A percentile compares a stretch with the other conserved stretches of the same genome.
Conservation (phyloP, 2,329 filamentous ascomycete genomes). For the Scedosporium boydii region DNA sequence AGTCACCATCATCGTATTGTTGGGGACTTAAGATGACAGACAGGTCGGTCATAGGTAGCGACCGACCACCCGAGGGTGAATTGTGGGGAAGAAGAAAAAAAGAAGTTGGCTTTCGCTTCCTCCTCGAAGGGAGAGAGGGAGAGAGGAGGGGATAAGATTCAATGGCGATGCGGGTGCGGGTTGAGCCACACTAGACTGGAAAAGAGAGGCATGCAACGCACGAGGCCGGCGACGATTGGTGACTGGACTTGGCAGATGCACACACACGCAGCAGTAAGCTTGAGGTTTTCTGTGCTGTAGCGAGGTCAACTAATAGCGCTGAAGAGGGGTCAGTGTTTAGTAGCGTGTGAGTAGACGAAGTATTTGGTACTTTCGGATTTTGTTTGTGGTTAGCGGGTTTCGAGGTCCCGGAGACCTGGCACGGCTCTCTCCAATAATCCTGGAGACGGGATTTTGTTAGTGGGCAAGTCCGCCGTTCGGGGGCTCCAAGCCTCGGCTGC, state of each 20-base stretch:
- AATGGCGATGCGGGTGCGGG: background rate
- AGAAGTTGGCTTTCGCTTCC: background rate
- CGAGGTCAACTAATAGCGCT: background rate
- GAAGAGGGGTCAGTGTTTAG: background rate
- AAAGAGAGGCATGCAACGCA: background rate
- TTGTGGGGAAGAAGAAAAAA: background rate
- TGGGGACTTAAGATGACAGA: slow-evolving; percentile 38
- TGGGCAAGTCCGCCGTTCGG: background rate
- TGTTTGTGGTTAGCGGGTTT: background rate
- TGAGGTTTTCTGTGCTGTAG: background rate
- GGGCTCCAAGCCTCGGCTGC: background rate
- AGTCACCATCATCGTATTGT: slow-evolving; percentile 29
- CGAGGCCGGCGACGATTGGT: background rate
- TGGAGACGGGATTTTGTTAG: background rate
- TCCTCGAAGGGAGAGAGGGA: background rate
- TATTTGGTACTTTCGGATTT: background rate
- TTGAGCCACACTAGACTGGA: background rate
- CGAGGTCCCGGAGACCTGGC: background rate
- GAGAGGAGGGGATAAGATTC: background rate
- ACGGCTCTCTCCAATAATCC: background rate
- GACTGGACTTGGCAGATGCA: no score
- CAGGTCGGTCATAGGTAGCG: slow-evolving; percentile 20
- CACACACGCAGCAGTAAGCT: no score
- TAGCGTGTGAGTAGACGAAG: background rate
- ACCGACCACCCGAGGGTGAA: background rate